Base-by-base conservation (phyloP, 1,284 basidiomycete genomes). In the Puccinia sorghi region DNA sequence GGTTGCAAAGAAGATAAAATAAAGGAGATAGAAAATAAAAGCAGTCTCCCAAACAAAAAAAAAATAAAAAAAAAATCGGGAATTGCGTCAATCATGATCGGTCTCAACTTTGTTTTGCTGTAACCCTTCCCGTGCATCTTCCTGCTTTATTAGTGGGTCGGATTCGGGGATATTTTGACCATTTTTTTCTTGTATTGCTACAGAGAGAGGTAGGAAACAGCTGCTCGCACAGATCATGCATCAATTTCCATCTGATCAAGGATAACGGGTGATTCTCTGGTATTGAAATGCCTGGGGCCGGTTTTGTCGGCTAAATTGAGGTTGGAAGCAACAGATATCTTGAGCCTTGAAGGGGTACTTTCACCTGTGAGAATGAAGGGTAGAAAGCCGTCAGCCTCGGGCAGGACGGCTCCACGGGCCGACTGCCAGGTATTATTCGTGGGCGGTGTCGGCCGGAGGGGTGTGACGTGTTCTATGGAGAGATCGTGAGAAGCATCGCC, bases 301-400 rank as follows among this genome's bases (percentile, higher is more conserved):
- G n/a, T 43, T n/a, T 25, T 2, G 12, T 41, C 27, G 57, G 17
- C 27, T 6, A 5, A 13, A 17, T 61, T 54, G 37, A 43, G 48
- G 39, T 6, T 66, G 32, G 43, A 37, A n/a, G 46, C 54, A 37
- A 37, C 12, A 56, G 52, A 57, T 11, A 37, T 22, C 52, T 75
- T 66, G 32, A 37, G 46, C 48, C 73, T 77, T 50, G 52, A 61
- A 11, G 67, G 76, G 20, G 76, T 61, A 71, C 27, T 57, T 48
- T 78, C 52, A n/a, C 76, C 76, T 11, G 76, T 78, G 15, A 78
- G 48, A 43, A 78, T 78, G 57, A 78, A 78, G 37, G 64, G 64
- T 22, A 78, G 59, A 54, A 78, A 78, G n/a, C 76, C 76, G 37
- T 70, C 66, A 20, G 64, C 74, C 32, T 77, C 74, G 20, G 74